Percentiles rank a stretch among this genome's conserved stretches.
These are phyloP conservation scores for Pseudogymnoascus sp. DNA, from an alignment of 2,329 filamentous ascomycete species.

Conservation along the genomic window DNA sequence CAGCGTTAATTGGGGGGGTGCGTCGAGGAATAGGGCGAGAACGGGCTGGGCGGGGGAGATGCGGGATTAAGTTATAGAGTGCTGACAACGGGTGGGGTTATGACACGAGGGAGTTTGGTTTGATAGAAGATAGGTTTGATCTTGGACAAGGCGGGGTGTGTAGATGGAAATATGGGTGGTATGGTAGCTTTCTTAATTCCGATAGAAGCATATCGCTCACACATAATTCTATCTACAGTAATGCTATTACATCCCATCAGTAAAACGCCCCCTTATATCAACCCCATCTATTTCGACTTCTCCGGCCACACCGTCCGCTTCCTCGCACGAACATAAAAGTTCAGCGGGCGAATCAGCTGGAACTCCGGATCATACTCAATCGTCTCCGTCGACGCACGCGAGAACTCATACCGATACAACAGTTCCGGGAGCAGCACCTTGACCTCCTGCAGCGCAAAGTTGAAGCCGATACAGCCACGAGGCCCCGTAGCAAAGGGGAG, in stretches of 20 bases:
- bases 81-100: background rate
- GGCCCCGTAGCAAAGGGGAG: slow-evolving; percentile 32
- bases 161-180: background rate
- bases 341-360: slow-evolving; percentile 33
- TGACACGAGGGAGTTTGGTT: background rate
- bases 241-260: background rate
- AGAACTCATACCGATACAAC: slow-evolving; percentile 32
- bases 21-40: background rate
- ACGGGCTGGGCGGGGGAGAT: background rate
- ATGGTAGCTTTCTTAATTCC: background rate
- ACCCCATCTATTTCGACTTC: slow-evolving; percentile 29
- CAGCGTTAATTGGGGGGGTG: background rate
- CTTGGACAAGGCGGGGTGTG: background rate
- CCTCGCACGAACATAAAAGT: slow-evolving; percentile 27
- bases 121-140: background rate
- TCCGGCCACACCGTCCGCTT: slow-evolving; percentile 19
- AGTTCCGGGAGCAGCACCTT: slow-evolving; percentile 33
- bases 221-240: background rate
- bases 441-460: slow-evolving; percentile 34
- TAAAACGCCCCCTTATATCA: background rate
- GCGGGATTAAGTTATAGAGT: slow-evolving; percentile 5
- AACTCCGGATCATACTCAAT: slow-evolving; percentile 36
- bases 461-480: slow-evolving; percentile 34
- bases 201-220: background rate
- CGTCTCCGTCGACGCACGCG: slow-evolving; percentile 26